phyloP scores from a whole-genome alignment of 768 basidiomycete genomes.

The Clitopilus hobsonii region DNA sequence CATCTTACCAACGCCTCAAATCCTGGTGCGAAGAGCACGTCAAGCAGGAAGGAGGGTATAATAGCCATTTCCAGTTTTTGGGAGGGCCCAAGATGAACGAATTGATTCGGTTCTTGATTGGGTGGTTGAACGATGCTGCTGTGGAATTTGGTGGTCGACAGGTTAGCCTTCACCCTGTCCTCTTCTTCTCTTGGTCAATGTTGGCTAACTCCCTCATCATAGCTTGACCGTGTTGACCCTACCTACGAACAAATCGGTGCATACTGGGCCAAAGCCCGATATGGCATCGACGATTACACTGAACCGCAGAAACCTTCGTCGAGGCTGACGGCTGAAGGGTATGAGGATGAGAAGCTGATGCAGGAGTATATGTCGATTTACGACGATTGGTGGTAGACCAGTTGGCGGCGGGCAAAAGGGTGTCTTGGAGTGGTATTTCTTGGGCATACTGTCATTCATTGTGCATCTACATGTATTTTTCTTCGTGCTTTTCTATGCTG shows the following conservation, averaged over 20 bases:
- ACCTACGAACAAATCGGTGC: too few species aligned
- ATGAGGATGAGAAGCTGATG: neutral
- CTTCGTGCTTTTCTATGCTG: too few species aligned
- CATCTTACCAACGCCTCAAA: constrained; percentile 26
- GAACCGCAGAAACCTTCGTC: too few species aligned
- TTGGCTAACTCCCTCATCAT: neutral
- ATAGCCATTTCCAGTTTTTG: constrained; percentile 30
- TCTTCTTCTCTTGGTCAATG: neutral
- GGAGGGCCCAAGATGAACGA: constrained; percentile 22
- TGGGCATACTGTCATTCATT: too few species aligned
- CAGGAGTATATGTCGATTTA: neutral
- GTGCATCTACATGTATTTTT: too few species aligned
- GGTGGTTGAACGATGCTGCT: constrained; percentile 36
- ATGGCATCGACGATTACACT: too few species aligned
- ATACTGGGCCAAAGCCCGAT: neutral
- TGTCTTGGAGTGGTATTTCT: too few species aligned
- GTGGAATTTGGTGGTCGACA: constrained; percentile 32
- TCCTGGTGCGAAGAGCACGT: constrained; percentile 23
- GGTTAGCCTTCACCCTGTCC: constrained; percentile 12
- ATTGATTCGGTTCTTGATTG: constrained; percentile 28
- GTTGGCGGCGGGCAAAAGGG: too few species aligned
- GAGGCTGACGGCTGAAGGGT: too few species aligned
- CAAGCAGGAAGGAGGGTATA: constrained; percentile 28
- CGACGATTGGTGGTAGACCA: neutral
- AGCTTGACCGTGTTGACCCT: neutral